These are phyloP conservation scores for Candida sphagnicola DNA, from an alignment of 805 yeast genomes.

Conservation along the genomic window DNA sequence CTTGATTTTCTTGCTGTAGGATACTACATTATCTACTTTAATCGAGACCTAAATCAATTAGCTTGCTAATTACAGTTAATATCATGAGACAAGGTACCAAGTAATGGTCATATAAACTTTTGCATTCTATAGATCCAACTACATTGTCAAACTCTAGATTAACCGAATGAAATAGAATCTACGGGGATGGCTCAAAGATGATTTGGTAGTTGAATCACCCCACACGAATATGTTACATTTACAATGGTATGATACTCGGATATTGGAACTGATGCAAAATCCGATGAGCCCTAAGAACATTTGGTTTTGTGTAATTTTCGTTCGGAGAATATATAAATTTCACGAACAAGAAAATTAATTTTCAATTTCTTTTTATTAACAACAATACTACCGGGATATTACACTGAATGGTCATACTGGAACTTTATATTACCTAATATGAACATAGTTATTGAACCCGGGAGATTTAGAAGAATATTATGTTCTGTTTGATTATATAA, in stretches of 20 bases:
- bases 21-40: no score
- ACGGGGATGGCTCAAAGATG: no score
- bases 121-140: no score
- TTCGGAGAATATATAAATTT: conserved; percentile 11
- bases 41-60: no score
- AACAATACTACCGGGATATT: conserved; percentile 15
- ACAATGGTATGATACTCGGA: neutral
- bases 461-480: conserved; percentile 12
- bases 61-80: no score
- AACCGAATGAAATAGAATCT: no score
- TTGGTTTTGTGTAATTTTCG: neutral
- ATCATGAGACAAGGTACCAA: no score
- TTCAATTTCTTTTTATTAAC: conserved; percentile 7
- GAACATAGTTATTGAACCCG: conserved; percentile 28
- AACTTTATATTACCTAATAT: conserved; percentile 14
- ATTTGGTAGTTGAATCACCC: no score
- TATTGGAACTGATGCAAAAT: neutral
- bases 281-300: neutral
- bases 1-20: no score
- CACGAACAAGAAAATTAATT: neutral
- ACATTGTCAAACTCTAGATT: no score
- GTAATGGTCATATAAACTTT: no score
- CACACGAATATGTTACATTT: no score
- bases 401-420: conserved; percentile 22
- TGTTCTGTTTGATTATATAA: conserved; percentile 3